phyloP scores from a whole-genome alignment of 2,329 filamentous ascomycete species.

The Trichoderma lentiforme region DNA sequence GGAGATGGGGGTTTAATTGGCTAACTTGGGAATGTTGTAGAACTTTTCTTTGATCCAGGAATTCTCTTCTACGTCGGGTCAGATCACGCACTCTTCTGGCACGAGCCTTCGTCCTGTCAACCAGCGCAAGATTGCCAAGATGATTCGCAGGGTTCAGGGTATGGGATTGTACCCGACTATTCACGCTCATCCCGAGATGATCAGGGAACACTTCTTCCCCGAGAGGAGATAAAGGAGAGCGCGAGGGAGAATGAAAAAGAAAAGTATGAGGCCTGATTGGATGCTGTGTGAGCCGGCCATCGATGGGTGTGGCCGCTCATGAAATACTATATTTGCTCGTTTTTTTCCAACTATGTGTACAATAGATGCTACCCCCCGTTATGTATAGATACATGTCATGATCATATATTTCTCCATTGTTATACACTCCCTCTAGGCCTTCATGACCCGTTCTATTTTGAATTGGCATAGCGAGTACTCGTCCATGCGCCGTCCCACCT shows the following conservation, averaged over 20 bases:
- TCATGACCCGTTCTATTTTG: slow-evolving; percentile 47
- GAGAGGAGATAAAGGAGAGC: slow-evolving; percentile 15
- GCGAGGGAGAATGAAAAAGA: background rate
- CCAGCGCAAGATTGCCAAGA: slow-evolving; percentile 90
- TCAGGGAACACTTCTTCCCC: slow-evolving; percentile 45
- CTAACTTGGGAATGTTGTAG: slow-evolving; percentile 42
- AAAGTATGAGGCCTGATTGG: background rate
- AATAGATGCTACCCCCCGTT: slow-evolving; percentile 32
- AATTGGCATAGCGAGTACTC: slow-evolving; percentile 47
- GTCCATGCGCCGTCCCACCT: slow-evolving; percentile 46
- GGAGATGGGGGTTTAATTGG: background rate
- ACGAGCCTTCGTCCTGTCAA: slow-evolving; percentile 85
- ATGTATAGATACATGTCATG: slow-evolving; percentile 35
- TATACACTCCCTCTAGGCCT: slow-evolving; percentile 40
- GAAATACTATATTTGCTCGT: background rate
- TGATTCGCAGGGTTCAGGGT: slow-evolving; percentile 82
- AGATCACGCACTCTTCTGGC: slow-evolving; percentile 71
- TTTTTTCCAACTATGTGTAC: slow-evolving; percentile 30
- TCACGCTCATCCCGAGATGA: slow-evolving; percentile 80
- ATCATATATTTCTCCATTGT: slow-evolving; percentile 26
- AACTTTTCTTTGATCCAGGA: slow-evolving; percentile 92
- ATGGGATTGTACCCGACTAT: slow-evolving; percentile 90
- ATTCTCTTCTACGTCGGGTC: slow-evolving; percentile 78
- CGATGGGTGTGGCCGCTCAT: background rate
- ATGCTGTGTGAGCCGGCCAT: background rate